Percentiles rank a stretch among this genome's conserved stretches.
phyloP scores from a whole-genome alignment of 768 basidiomycete genomes.

The Cystofilobasidium macerans region DNA sequence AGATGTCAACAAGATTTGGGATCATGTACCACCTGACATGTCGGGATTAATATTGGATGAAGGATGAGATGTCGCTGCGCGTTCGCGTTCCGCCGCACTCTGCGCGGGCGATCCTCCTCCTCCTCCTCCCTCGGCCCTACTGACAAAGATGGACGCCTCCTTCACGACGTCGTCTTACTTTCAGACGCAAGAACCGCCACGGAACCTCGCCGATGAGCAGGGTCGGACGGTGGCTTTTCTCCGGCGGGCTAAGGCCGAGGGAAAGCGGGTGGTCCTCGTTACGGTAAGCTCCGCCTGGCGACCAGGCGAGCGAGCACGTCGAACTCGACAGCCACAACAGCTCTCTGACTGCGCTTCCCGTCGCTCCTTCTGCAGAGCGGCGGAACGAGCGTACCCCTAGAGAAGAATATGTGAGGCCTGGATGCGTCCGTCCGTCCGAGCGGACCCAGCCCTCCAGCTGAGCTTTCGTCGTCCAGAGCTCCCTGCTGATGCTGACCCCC shows the following conservation, averaged over 20 bases:
- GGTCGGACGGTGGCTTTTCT: conserved; percentile 59
- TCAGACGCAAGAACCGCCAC: conserved; percentile 68
- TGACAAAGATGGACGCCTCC: not conserved
- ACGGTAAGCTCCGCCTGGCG: conserved; percentile 59
- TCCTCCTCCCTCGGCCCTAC: not conserved
- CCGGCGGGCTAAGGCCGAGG: conserved; percentile 50
- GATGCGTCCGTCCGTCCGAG: not conserved
- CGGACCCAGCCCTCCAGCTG: no score
- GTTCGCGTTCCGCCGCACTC: no score
- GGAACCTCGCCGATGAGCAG: conserved; percentile 58
- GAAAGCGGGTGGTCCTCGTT: conserved; percentile 76
- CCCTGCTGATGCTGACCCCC: not conserved
- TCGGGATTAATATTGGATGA: no score
- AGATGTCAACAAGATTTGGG: no score
- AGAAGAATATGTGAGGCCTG: conserved; percentile 88
- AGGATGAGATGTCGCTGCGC: no score
- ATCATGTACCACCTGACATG: no score
- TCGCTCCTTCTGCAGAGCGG: conserved; percentile 56
- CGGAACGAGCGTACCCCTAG: conserved; percentile 92
- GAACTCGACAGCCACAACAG: not conserved
- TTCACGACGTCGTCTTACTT: conserved; percentile 90
- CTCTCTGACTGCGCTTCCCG: not conserved
- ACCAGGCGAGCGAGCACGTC: no score
- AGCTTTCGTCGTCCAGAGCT: not conserved
- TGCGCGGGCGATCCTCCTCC: no score